Evolutionary conservation across 768 basidiomycete species (phyloP).

Genomic region (Kwoniella pini): DNA sequence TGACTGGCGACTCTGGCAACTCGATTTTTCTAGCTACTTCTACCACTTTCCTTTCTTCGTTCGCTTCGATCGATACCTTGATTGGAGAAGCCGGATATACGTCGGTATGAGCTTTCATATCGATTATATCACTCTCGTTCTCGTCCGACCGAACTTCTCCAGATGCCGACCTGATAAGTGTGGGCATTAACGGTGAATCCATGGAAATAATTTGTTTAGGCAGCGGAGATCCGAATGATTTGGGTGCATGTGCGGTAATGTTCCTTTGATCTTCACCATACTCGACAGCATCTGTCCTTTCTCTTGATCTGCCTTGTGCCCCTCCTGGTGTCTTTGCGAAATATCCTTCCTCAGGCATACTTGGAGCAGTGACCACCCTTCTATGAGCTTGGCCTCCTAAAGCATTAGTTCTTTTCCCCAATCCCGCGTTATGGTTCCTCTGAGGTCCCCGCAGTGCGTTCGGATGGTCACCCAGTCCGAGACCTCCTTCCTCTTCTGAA

Average conservation of each 20-base stretch:
- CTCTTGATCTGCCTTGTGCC: not conserved
- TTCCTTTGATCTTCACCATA: not conserved
- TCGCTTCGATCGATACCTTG: not conserved
- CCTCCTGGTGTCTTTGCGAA: conserved; percentile 10
- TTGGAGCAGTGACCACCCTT: conserved; percentile 37
- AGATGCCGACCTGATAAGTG: conserved; percentile 17
- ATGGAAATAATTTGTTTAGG: not conserved
- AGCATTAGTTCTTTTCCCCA: conserved; percentile 16
- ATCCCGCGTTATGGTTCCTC: conserved; percentile 2
- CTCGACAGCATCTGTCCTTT: not conserved
- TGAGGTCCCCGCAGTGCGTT: conserved; percentile 4
- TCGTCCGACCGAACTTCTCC: conserved; percentile 10
- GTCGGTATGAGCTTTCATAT: conserved; percentile 9
- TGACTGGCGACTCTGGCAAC: conserved; percentile 3
- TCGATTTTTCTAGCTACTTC: conserved; percentile 9
- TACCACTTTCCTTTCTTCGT: conserved; percentile 8
- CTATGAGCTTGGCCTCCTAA: conserved; percentile 39
- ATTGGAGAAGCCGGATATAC: conserved; percentile 17
- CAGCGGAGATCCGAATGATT: conserved; percentile 4
- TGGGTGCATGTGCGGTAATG: not conserved
- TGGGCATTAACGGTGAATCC: conserved; percentile 36
- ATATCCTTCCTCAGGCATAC: not conserved
- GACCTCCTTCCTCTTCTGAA: conserved; percentile 1
- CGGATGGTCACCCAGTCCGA: conserved; percentile 5
- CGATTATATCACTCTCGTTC: conserved; percentile 9